Conservation (phyloP, 768 basidiomycete species). For the Sutorius australiensis region DNA sequence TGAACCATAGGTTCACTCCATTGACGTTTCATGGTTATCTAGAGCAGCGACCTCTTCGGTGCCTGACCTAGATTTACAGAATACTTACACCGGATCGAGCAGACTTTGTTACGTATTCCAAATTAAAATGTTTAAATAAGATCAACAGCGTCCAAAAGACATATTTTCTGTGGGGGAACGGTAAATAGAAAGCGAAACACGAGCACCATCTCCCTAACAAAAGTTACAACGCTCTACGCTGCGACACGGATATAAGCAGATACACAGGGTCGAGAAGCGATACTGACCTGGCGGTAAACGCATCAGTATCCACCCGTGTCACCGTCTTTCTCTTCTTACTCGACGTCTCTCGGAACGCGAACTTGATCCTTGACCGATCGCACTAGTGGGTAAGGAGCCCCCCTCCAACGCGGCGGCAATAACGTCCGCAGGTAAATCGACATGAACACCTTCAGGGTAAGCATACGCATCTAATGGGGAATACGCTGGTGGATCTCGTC, state of each 20-base stretch:
- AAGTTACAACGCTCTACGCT: constrained; percentile 24
- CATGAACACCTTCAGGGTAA: constrained; percentile 85
- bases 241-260: constrained; percentile 4
- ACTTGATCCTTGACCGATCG: constrained; percentile 48
- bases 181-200: constrained; percentile 26
- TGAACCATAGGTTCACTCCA: constrained; percentile 56
- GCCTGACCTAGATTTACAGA: constrained; percentile 18
- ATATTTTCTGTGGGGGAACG: constrained; percentile 14
- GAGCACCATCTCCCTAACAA: constrained; percentile 12
- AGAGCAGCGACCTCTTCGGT: neutral
- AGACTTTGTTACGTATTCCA: constrained; percentile 21
- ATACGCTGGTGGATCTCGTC: constrained; percentile 80
- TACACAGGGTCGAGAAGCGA: neutral
- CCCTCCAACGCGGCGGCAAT: constrained; percentile 88
- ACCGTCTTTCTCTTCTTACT: constrained; percentile 47
- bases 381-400: constrained; percentile 53
- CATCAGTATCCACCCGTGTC: constrained; percentile 5
- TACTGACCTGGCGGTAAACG: constrained; percentile 16
- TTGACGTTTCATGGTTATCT: neutral
- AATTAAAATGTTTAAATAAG: constrained; percentile 23
- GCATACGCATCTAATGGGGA: constrained; percentile 84
- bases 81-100: constrained; percentile 11
- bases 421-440: constrained; percentile 89
- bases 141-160: constrained; percentile 22
- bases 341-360: constrained; percentile 56